Base-by-base conservation (phyloP, 768 basidiomycete genomes). In the Favolaschia claudopus region DNA sequence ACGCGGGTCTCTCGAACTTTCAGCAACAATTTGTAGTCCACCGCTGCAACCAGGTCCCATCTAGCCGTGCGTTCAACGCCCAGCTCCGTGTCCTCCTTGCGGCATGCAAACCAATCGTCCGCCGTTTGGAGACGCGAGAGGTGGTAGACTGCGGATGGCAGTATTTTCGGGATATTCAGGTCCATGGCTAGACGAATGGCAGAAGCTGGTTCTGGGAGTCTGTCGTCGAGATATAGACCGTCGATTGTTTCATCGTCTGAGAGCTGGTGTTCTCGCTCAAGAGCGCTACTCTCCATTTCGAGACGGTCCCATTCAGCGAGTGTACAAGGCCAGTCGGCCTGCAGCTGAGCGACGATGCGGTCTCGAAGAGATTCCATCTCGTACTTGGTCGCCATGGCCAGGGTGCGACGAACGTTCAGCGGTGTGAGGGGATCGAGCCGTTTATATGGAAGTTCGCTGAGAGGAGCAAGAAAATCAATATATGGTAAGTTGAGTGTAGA, bases 311-410 rank as follows among this genome's bases (percentile, higher is more conserved):
- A 70, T 38, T 69, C 68, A 19, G 55, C 33, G 22, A 70, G 64
- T 15, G 65, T 56, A 7, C 28, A 42, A 22, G 76, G 76, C 76
- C 76, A 77, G 63, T 76, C 74, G 15, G 72, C 72, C 49, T 70
- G 67, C 54, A 76, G 58, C 55, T 69, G 68, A 43, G 69, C 57
- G 51, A 72, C 64, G 58, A 77, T 67, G 25, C 73, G 70, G 10
- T 68, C 55, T 22, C 71, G 66, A 19, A 77, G 65, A 15, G 70
- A 56, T 38, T 74, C 72, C 65, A 72, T 72, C 45, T 74, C 70
- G 65, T 77, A 77, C 54, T 77, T 77, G 58, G 64, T 71, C 13
- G 75, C 70, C 50, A 76, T 67, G 56, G 70, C 68, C 43, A 77
- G 69, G 15, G 67, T 65, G 40, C 69, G 70, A 28, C 69, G 64